phyloP scores from a whole-genome alignment of 2,329 filamentous ascomycete genomes.

The Colletotrichum aenigma region DNA sequence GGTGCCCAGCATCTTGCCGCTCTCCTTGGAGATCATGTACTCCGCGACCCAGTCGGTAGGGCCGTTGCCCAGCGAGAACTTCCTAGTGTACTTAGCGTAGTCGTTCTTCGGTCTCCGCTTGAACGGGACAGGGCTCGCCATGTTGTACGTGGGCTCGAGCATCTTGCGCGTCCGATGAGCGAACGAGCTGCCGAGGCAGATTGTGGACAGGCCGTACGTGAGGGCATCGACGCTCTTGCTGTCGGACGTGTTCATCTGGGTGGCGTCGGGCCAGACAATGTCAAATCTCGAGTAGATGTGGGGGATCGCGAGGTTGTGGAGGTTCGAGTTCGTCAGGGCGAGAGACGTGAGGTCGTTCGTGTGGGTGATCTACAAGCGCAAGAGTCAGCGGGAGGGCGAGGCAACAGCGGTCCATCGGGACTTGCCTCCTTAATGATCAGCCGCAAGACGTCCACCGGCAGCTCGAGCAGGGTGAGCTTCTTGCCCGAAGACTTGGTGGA shows the following conservation, averaged over 20 bases:
- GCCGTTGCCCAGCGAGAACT: slow-evolving; percentile 86
- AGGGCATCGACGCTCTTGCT: slow-evolving; percentile 80
- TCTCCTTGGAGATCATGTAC: slow-evolving; percentile 82
- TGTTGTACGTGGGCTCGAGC: slow-evolving; percentile 24
- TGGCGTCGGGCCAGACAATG: slow-evolving; percentile 81
- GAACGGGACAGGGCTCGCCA: slow-evolving; percentile 14
- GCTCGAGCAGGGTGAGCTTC: slow-evolving; percentile 67
- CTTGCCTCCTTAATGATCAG: slow-evolving; percentile 79
- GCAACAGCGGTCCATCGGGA: slow-evolving; percentile 10
- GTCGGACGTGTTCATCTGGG: slow-evolving; percentile 65
- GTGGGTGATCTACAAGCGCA: slow-evolving; percentile 66
- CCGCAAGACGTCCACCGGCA: slow-evolving; percentile 79
- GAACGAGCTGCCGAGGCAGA: slow-evolving; percentile 69
- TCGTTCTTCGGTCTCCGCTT: slow-evolving; percentile 53
- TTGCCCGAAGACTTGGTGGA: slow-evolving; percentile 13
- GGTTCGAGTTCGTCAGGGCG: slow-evolving; percentile 76
- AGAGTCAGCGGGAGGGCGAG: slow-evolving; percentile 6
- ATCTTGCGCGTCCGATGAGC: slow-evolving; percentile 41
- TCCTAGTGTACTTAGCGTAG: slow-evolving; percentile 79
- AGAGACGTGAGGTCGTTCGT: slow-evolving; percentile 83
- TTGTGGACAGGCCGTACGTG: slow-evolving; percentile 80
- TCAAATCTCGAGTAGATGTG: slow-evolving; percentile 86
- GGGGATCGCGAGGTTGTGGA: slow-evolving; percentile 77
- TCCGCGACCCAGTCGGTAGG: slow-evolving; percentile 79
- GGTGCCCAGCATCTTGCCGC: slow-evolving; percentile 88